Percentiles rank a stretch among this genome's conserved stretches.
These are phyloP conservation scores for Calonectria pauciramosa DNA, from an alignment of 2,329 filamentous ascomycete genomes.

Conservation along the genomic window DNA sequence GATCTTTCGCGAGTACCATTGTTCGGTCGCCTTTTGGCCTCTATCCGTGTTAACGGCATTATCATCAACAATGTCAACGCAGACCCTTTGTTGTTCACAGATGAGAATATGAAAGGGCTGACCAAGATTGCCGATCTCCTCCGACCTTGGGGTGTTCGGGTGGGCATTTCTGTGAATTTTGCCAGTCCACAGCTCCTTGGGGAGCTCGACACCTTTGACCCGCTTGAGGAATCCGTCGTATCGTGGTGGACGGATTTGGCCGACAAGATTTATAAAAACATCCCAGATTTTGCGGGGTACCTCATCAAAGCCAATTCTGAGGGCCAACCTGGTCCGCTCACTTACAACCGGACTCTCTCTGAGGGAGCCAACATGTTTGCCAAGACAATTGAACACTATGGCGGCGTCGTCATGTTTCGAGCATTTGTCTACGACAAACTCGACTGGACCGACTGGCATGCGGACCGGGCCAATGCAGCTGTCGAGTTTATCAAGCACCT, in stretches of 20 bases:
- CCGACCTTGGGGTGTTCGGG: slow-evolving; percentile 75
- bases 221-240: slow-evolving; percentile 71
- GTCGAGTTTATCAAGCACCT: slow-evolving; percentile 76
- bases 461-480: slow-evolving; percentile 78
- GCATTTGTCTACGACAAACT: slow-evolving; percentile 77
- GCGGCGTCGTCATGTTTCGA: slow-evolving; percentile 77
- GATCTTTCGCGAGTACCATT: slow-evolving; percentile 71
- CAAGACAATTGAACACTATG: slow-evolving; percentile 67
- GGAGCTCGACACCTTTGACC: slow-evolving; percentile 73
- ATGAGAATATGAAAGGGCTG: slow-evolving; percentile 71
- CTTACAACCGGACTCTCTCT: slow-evolving; percentile 78
- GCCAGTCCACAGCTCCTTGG: slow-evolving; percentile 71
- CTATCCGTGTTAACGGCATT: slow-evolving; percentile 75
- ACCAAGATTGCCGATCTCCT: slow-evolving; percentile 74
- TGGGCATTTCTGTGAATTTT: slow-evolving; percentile 78
- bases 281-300: slow-evolving; percentile 79
- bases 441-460: slow-evolving; percentile 66
- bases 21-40: slow-evolving; percentile 77
- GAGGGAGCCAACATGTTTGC: slow-evolving; percentile 66
- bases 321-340: slow-evolving; percentile 77
- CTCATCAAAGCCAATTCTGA: slow-evolving; percentile 81
- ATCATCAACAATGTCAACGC: slow-evolving; percentile 82
- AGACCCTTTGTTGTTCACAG: slow-evolving; percentile 68
- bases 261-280: slow-evolving; percentile 67
- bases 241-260: slow-evolving; percentile 75